These are phyloP conservation scores for Buxus sempervirens DNA, from an alignment of 164 flowering plant species.

Conservation along the genomic window DNA sequence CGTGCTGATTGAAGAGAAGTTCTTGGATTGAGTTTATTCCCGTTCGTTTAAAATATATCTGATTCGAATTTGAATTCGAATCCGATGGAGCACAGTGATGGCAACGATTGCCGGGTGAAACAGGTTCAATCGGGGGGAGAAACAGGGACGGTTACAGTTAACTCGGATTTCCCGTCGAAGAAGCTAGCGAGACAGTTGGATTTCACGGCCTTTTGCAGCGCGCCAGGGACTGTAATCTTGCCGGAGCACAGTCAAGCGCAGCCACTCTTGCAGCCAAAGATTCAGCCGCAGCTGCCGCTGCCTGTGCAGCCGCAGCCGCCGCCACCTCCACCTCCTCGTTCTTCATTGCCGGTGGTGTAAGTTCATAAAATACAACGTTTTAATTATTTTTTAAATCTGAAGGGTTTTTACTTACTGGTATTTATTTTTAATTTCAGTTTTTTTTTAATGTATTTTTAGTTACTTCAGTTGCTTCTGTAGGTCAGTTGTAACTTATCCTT, in stretches of 20 bases:
- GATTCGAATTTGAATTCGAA: constrained; percentile 1
- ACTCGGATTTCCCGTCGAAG: constrained; percentile 40
- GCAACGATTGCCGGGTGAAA: constrained; percentile 41
- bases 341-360: constrained; percentile 37
- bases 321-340: constrained; percentile 27
- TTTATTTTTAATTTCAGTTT: neutral
- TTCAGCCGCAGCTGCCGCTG: constrained; percentile 17
- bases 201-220: constrained; percentile 33
- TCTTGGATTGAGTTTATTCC: neutral
- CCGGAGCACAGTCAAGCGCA: constrained; percentile 31
- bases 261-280: constrained; percentile 17
- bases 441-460: neutral
- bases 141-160: neutral
- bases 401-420: neutral
- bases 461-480: neutral
- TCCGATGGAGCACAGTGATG: constrained; percentile 44
- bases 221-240: constrained; percentile 9
- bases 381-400: too few species aligned
- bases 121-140: constrained; percentile 23
- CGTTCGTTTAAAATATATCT: neutral
- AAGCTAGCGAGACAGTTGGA: constrained; percentile 74
- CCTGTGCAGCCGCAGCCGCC: constrained; percentile 18
- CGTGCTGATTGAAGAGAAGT: constrained; percentile 1
- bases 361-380: constrained; percentile 8
- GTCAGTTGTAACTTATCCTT: neutral